Base-by-base conservation (phyloP, 2,329 filamentous ascomycete genomes). In the Arthroderma sp. region DNA sequence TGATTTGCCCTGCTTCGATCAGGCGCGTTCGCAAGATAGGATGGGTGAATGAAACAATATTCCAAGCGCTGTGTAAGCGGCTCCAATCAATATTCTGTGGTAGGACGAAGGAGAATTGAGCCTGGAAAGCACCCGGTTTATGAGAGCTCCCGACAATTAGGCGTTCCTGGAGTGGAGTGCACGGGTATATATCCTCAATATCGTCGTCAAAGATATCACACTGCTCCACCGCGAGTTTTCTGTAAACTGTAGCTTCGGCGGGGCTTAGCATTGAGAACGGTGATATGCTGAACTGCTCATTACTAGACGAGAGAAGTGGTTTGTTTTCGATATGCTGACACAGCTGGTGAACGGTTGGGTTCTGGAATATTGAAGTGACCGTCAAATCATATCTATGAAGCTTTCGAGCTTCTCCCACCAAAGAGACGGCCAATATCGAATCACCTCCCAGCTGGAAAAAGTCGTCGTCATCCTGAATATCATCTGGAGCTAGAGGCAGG, bases 11-110 rank as follows among this genome's bases (percentile, higher is more conserved):
- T 31, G 53, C 47, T 36, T 57, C 49, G 6, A 60, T 53, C 22
- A 62, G 53, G 4, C 65, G 41, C 1, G 65, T 69, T 4, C 66
- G 61, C n/a, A 69, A 53, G 7, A 69, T 64, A 4, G 64, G 58
- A 10, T 56, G 53, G 4, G 56, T 57, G 4, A 51, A 45, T 0
- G 64, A 50, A 1, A 58, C 53, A 9, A 48, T 50, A 22, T 63
- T 66, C 63, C 64, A 70, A 3, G 65, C 61, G 5, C 52, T 42
- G 43, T 58, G 60, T 50, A 69, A 60, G 9, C 58, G 58, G 4
- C 46, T 39, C 5, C 63, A 38, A 29, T 66, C 56, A 1, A 64
- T 45, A 2, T 49, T 42, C 4, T 36, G 9, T 0, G 57, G 51
- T 1, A 68, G 52, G 0, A 50, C 42, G 10, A 64, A 54, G 3